These are phyloP conservation scores for Atalantia buxifolia DNA, from an alignment of 345 rosid species.

Conservation along the genomic window DNA sequence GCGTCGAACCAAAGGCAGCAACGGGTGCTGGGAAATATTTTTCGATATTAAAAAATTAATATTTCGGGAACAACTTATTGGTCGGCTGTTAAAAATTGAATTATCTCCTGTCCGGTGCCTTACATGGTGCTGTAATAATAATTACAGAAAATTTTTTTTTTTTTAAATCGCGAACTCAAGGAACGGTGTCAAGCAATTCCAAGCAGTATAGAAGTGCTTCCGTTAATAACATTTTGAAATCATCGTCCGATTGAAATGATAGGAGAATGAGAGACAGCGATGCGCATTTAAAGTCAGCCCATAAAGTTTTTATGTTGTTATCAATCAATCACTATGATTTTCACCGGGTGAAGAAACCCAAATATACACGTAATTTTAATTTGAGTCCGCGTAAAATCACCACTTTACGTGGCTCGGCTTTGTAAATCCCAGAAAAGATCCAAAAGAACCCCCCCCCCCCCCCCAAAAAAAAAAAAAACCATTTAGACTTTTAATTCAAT, in stretches of 20 bases:
- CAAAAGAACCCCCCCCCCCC: no score
- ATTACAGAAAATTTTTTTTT: no score
- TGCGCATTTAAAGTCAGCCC: neutral
- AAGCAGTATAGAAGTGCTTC: neutral
- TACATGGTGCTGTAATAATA: no score
- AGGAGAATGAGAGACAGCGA: neutral
- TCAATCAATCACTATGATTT: no score
- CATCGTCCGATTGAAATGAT: neutral
- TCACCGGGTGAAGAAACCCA: neutral
- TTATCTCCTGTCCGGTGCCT: no score
- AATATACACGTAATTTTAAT: neutral
- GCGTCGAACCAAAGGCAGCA: no score
- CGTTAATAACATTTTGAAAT: neutral
- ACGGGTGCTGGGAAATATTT: neutral
- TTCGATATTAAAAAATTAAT: no score
- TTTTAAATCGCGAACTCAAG: neutral
- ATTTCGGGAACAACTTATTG: no score
- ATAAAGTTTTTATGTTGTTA: neutral
- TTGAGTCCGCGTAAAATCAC: neutral
- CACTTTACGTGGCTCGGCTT: neutral
- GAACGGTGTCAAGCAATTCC: neutral
- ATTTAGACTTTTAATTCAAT: no score
- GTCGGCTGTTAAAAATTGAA: no score
- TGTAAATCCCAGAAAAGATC: neutral
- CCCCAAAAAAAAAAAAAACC: neutral